A percentile compares a stretch with the other conserved stretches of the same genome.
phyloP scores from a whole-genome alignment of 768 basidiomycete genomes.

The Lactifluus echinatus region DNA sequence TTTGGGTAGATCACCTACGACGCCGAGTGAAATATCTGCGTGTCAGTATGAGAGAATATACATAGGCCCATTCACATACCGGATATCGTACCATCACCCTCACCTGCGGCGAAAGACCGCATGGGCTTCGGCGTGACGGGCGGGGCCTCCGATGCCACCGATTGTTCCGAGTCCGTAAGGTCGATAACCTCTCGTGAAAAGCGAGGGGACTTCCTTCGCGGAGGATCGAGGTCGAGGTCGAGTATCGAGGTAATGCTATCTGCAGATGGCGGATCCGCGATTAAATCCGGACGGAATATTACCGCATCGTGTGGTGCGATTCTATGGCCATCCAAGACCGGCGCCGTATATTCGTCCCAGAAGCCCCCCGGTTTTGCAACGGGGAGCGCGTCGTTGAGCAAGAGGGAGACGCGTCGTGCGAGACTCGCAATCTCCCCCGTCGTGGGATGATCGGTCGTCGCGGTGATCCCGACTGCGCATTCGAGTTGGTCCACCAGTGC shows the following conservation, averaged over 20 bases:
- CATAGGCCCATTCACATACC: slow-evolving; percentile 1
- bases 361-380: background rate
- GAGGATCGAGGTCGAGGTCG: slow-evolving; percentile 20
- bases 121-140: slow-evolving; percentile 43
- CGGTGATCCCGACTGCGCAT: slow-evolving; percentile 10
- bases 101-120: slow-evolving; percentile 30
- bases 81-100: slow-evolving; percentile 19
- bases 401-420: slow-evolving; percentile 19
- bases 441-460: background rate
- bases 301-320: slow-evolving; percentile 7
- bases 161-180: slow-evolving; percentile 39
- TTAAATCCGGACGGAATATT: slow-evolving; percentile 13
- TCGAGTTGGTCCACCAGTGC: slow-evolving; percentile 11
- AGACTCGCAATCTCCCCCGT: slow-evolving; percentile 8
- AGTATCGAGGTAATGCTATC: slow-evolving; percentile 21
- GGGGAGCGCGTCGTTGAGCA: slow-evolving; percentile 7
- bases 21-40: background rate
- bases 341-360: slow-evolving; percentile 7
- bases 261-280: background rate
- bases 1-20: slow-evolving; percentile 6
- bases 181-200: slow-evolving; percentile 25
- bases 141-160: slow-evolving; percentile 32
- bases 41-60: background rate
- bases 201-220: slow-evolving; percentile 7
- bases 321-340: slow-evolving; percentile 11